Evolutionary conservation across 805 yeast species (phyloP).

Genomic region (Yamadazyma nakazawae): DNA sequence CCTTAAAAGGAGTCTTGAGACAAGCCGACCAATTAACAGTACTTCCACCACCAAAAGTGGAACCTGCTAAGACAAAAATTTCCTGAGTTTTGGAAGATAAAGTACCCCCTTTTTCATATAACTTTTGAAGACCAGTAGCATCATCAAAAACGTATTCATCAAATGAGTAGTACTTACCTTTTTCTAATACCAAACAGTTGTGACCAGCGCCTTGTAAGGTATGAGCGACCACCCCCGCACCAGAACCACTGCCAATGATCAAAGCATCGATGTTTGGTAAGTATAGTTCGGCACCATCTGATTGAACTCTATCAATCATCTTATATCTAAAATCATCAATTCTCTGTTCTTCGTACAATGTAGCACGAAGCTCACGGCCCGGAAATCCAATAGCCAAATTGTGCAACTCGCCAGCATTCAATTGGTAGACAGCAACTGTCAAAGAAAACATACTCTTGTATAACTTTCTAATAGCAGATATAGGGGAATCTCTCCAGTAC

Average conservation of each 20-base stretch:
- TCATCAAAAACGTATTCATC: conserved; percentile 37
- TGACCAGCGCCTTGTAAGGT: conserved; percentile 42
- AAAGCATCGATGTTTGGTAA: conserved; percentile 42
- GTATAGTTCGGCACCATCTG: conserved; percentile 27
- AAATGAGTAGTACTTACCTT: conserved; percentile 42
- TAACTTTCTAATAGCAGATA: conserved; percentile 33
- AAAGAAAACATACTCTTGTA: conserved; percentile 27
- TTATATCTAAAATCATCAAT: conserved; percentile 26
- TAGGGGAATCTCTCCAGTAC: conserved; percentile 41
- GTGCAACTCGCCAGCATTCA: conserved; percentile 31
- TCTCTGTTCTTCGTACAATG: conserved; percentile 24
- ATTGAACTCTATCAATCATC: conserved; percentile 28
- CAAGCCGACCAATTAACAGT: conserved; percentile 59
- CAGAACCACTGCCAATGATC: conserved; percentile 52
- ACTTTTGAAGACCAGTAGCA: conserved; percentile 27
- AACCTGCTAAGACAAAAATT: conserved; percentile 43
- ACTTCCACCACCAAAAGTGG: conserved; percentile 57
- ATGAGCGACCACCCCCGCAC: conserved; percentile 52
- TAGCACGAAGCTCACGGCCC: conserved; percentile 25
- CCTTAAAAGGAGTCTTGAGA: conserved; percentile 46
- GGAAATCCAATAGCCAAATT: conserved; percentile 39
- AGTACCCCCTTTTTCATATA: conserved; percentile 41
- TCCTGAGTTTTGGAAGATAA: conserved; percentile 33
- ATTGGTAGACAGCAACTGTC: conserved; percentile 23
- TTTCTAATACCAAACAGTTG: conserved; percentile 46